Evolutionary conservation across 179 eudicot species (phyloP).

Genomic region (Beta lomatogona): DNA sequence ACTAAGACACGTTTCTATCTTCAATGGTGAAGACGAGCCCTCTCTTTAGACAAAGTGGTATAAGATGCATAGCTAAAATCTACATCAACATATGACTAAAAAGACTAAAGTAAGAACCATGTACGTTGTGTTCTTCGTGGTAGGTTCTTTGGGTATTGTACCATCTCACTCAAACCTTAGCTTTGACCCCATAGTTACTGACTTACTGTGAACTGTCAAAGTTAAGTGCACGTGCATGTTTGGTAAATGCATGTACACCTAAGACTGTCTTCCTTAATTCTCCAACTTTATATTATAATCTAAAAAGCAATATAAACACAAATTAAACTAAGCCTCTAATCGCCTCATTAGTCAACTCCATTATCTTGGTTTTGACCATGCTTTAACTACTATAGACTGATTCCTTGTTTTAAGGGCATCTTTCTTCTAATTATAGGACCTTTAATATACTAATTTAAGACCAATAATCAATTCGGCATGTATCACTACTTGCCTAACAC

Average conservation of each 20-base stretch:
- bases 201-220: constrained; percentile 1
- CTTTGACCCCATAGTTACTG: neutral
- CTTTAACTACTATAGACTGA: neutral
- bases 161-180: constrained; percentile 5
- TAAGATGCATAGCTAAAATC: neutral
- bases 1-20: no score
- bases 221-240: constrained; percentile 30
- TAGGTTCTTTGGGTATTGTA: constrained; percentile 17
- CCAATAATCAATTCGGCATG: neutral
- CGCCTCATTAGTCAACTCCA: constrained; percentile 4
- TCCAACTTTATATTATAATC: neutral
- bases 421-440: neutral
- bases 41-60: neutral
- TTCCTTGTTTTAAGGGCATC: constrained; percentile 6
- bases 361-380: constrained; percentile 4
- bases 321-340: no score
- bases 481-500: no score
- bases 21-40: no score
- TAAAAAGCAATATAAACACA: constrained; percentile 15
- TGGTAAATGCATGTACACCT: constrained; percentile 20
- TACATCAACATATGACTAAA: neutral
- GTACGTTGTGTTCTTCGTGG: neutral
- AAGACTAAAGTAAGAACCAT: neutral
- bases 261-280: neutral
- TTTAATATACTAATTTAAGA: neutral